Evolutionary conservation across 2,329 filamentous ascomycete genomes (phyloP).

Genomic region (Colletotrichum salicis): DNA sequence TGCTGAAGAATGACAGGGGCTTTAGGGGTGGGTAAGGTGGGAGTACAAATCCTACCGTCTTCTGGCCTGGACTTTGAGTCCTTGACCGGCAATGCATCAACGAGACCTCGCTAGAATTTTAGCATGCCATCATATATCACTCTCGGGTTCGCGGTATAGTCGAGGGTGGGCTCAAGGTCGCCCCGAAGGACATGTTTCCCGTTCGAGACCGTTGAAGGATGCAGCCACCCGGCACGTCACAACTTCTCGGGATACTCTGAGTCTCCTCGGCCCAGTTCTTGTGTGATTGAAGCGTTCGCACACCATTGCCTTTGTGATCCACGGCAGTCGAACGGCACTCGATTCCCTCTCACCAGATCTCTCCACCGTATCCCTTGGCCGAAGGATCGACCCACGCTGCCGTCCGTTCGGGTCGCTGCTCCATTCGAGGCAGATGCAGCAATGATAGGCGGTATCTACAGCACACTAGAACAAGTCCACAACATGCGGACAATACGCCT

Average conservation of each 20-base stretch:
- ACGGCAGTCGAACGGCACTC: not conserved
- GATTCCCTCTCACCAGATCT: not conserved
- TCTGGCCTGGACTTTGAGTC: not conserved
- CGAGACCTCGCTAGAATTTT: not conserved
- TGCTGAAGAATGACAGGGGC: not conserved
- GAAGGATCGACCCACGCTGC: constrained; percentile 22
- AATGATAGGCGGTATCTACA: not conserved
- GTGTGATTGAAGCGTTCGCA: not conserved
- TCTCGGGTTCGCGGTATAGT: not conserved
- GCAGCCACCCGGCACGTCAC: not conserved
- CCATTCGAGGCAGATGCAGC: not conserved
- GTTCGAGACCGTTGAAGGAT: not conserved
- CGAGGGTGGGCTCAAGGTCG: not conserved
- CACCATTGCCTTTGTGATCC: not conserved
- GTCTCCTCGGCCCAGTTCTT: not conserved
- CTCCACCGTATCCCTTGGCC: not conserved
- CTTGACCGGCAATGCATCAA: not conserved
- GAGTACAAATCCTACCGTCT: not conserved
- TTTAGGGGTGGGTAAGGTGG: too few species aligned
- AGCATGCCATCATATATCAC: not conserved
- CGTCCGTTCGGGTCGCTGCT: constrained; percentile 8
- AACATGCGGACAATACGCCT: not conserved
- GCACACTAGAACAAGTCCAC: too few species aligned
- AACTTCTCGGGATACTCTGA: not conserved
- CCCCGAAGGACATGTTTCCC: not conserved